These are phyloP conservation scores for Hirsutella minnesotensis DNA, from an alignment of 2,329 filamentous ascomycete genomes.

Conservation along the genomic window DNA sequence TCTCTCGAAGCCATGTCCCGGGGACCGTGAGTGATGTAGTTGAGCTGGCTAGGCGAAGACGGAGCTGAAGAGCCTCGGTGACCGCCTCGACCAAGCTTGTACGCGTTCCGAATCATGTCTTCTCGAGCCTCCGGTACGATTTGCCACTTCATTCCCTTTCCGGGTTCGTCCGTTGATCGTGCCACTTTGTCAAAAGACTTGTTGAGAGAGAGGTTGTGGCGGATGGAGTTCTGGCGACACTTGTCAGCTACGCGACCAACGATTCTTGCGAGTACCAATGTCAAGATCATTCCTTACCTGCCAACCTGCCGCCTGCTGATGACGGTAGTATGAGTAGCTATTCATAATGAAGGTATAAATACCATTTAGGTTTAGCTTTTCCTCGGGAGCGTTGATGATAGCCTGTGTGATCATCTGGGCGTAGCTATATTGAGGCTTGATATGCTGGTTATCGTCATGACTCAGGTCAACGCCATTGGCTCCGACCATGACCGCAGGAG, in stretches of 20 bases:
- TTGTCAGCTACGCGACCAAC: conserved; percentile 6
- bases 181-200: conserved; percentile 92
- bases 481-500: conserved; percentile 24
- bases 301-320: conserved; percentile 71
- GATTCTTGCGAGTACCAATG: neutral
- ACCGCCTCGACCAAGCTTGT: conserved; percentile 48
- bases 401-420: conserved; percentile 95
- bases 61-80: conserved; percentile 59
- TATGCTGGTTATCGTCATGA: conserved; percentile 71
- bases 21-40: conserved; percentile 48
- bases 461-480: conserved; percentile 60
- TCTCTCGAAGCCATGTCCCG: conserved; percentile 42
- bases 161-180: conserved; percentile 84
- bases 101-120: conserved; percentile 71
- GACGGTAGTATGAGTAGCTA: conserved; percentile 86
- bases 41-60: conserved; percentile 51
- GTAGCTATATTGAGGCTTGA: conserved; percentile 95
- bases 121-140: conserved; percentile 75
- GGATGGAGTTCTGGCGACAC: conserved; percentile 67
- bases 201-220: conserved; percentile 90
- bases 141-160: conserved; percentile 99
- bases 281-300: conserved; percentile 47
- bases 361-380: conserved; percentile 80
- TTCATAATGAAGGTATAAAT: conserved; percentile 92
- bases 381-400: conserved; percentile 74